Base-by-base conservation (phyloP, 1,284 basidiomycete species). In the Xanthoconium separans region DNA sequence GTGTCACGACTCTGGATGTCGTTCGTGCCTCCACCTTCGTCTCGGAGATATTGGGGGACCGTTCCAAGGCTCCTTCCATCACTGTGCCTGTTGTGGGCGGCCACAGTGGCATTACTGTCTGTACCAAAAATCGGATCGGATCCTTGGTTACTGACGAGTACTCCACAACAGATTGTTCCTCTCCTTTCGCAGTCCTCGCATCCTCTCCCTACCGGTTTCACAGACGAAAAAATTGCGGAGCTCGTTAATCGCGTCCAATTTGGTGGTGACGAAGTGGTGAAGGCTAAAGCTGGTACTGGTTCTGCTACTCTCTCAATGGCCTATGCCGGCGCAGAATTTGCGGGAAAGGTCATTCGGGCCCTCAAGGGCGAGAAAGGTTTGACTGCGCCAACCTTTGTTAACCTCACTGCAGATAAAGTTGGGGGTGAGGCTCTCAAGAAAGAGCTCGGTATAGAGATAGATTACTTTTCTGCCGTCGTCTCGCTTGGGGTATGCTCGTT, bases 1-100 rank as follows among this genome's bases (percentile, higher is more conserved):
- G 96, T 82, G 94, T 98, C 49, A 98, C 97, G 56, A 98, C 97
- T 36, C 84, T 99, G 59, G 96, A 99, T 73, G 95, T 98, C 59
- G 93, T 98, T 65, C 95, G 97, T 66, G 87, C 97, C 30, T 95
- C 94, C 16, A 95, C 94, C 53, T 99, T 99, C 74, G 87, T 97
- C 50, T 80, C 94, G 30, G 92, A 95, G 72, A 80, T 90, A 61
- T 75, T 85, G 52, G 87, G 85, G 48, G 80, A 87, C 65, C 76
- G 78, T 18, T 75, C 77, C 20, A 68, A 85, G 59, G 81, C 93
- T 30, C 73, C 84, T 56, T 80, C 89, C 29, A 79, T 96, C 65
- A 80, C 83, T 57, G 89, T 96, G 37, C 93, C 94, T 45, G 96
- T 98, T 58, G 86, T 98, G 53, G 96, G 97, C 65, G 96, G 96